These are phyloP conservation scores for Fusarium irregulare DNA, from an alignment of 2,329 filamentous ascomycete genomes.

Conservation along the genomic window DNA sequence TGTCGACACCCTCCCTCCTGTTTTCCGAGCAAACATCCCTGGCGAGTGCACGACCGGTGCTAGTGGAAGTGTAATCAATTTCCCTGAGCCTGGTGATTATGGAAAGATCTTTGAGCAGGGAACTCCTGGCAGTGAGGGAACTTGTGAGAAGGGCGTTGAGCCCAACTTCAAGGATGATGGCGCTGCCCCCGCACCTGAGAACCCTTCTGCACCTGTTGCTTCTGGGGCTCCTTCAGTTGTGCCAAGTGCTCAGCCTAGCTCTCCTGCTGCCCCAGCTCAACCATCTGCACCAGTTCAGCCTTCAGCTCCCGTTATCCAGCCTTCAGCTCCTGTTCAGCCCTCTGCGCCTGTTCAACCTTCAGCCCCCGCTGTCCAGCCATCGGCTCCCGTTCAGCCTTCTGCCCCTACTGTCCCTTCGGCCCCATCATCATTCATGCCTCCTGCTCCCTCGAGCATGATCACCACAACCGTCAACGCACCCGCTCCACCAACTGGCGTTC, in stretches of 20 bases:
- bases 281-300: background rate
- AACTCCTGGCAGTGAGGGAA: constrained; percentile 22
- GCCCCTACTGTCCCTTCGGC: too few species aligned
- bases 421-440: background rate
- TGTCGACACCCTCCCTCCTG: constrained; percentile 32
- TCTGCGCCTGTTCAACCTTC: too few species aligned
- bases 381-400: too few species aligned
- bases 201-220: constrained; percentile 10
- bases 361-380: too few species aligned
- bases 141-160: constrained; percentile 33
- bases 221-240: background rate
- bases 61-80: constrained; percentile 38
- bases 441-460: background rate
- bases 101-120: constrained; percentile 38
- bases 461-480: background rate
- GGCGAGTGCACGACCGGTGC: constrained; percentile 40
- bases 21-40: constrained; percentile 44
- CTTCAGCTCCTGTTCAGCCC: rapidly evolving
- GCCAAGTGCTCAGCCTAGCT: background rate
- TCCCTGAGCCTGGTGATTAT: constrained; percentile 42
- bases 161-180: constrained; percentile 36
- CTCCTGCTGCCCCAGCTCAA: background rate
- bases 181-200: constrained; percentile 4
- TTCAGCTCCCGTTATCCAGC: background rate
- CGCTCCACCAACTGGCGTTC: background rate